Base-by-base conservation (phyloP, 176 grass and related monocot species). In the Oryza coarctata region DNA sequence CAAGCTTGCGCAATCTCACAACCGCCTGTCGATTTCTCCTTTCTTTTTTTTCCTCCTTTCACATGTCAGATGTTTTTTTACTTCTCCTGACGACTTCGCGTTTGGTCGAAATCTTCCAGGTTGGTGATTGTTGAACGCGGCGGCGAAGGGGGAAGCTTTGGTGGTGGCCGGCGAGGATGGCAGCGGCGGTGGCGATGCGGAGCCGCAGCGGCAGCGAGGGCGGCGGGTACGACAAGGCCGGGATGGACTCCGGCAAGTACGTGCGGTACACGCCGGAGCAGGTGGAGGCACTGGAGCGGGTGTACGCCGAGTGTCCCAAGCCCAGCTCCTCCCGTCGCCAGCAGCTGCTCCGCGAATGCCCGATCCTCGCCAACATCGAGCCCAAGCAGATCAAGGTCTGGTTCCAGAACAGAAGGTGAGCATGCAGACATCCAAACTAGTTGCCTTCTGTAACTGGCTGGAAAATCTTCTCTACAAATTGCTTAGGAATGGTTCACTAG, bases 201-300 rank as follows among this genome's bases (percentile, higher is more conserved):
- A 85, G 93, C 41, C 91, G 76, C 62, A 87, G 88, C 70, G 72
- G 88, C 14, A 88, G 86, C 65, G 88, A 82, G 60, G 85, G 92
- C 26, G 81, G 86, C 22, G 87, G 84, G 45, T 87, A 88, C 20
- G 88, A 94, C n/a, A 94, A 87, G 68, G 85, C 87, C 30, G 79
- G 70, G 27, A 83, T 92, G 70, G 97, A 99, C 80, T 18, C 87
- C 9, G 96, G 93, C 71, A 99, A 99, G 79, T 99, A 99, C 20
- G 97, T 99, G 52, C 86, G 97, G 73, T 99, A 99, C 86, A 99
- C 97, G n/a, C 88, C 89, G 60, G 97, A 99, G 85, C 97, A 99
- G 82, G 91, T 99, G 89, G 97, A 99, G 87, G 89, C 88, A 18
- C 91, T 99, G 63, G 97, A 99, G 87, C 83, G 97, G 73, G 91